Evolutionary conservation across 192 early-diverging fungal species (phyloP).

Genomic region (Umbelopsis vinacea): DNA sequence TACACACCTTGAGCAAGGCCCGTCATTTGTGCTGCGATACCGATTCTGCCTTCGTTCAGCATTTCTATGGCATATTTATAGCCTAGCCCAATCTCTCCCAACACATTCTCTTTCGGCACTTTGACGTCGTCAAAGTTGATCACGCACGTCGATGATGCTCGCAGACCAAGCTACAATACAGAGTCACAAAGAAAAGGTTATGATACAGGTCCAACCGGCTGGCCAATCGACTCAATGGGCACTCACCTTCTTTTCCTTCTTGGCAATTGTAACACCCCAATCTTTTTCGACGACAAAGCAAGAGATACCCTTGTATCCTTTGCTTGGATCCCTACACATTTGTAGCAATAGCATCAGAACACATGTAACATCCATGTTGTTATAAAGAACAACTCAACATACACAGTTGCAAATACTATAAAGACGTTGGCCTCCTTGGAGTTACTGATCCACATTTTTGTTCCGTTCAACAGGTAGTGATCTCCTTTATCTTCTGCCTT

Average conservation of each 20-base stretch:
- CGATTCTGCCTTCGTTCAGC: slow-evolving; percentile 96
- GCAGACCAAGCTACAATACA: slow-evolving; percentile 79
- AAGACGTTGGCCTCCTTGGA: slow-evolving; percentile 91
- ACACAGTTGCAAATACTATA: slow-evolving; percentile 40
- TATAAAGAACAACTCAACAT: not conserved
- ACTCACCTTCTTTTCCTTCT: slow-evolving; percentile 91
- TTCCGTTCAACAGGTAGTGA: slow-evolving; percentile 86
- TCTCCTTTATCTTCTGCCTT: slow-evolving; percentile 84
- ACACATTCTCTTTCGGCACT: slow-evolving; percentile 82
- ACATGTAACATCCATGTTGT: too few species aligned
- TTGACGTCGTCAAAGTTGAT: slow-evolving; percentile 89
- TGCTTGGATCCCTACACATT: slow-evolving; percentile 74
- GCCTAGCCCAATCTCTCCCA: slow-evolving; percentile 93
- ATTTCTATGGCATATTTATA: slow-evolving; percentile 98
- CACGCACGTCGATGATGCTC: slow-evolving; percentile 92
- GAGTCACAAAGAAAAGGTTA: not conserved
- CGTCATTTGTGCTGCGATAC: slow-evolving; percentile 97
- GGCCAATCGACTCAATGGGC: not conserved
- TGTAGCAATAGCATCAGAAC: too few species aligned
- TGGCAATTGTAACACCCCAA: slow-evolving; percentile 89
- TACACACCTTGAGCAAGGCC: slow-evolving; percentile 93
- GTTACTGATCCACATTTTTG: slow-evolving; percentile 95
- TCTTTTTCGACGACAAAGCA: slow-evolving; percentile 95
- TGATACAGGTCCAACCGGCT: too few species aligned
- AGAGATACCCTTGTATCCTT: slow-evolving; percentile 97